Percentiles rank a stretch among this genome's conserved stretches.
Conservation (phyloP, 1,139 yeast species). For the Schizosaccharomyces versatilis region DNA sequence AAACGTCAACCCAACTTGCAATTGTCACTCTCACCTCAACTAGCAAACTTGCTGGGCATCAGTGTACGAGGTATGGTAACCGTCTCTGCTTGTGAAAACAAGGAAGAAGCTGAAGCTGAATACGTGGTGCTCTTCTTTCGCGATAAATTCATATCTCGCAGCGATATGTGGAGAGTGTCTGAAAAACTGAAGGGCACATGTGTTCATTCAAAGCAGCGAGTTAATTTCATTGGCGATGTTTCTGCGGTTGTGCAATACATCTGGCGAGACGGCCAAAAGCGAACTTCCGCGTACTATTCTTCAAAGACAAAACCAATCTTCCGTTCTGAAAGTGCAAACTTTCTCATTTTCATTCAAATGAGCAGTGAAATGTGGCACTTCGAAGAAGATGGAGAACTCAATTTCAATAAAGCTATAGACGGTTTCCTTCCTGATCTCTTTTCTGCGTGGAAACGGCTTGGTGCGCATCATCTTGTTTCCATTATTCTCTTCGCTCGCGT, state of each 20-base stretch:
- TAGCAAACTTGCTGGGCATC: conserved; percentile 4
- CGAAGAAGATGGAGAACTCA: conserved; percentile 85
- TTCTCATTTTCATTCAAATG: conserved; percentile 65
- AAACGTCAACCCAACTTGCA: conserved; percentile 10
- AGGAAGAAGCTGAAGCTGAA: conserved; percentile 44
- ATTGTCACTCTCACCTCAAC: conserved; percentile 5
- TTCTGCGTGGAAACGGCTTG: conserved; percentile 64
- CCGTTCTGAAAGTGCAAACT: conserved; percentile 72
- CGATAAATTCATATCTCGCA: conserved; percentile 64
- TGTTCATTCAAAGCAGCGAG: conserved; percentile 41
- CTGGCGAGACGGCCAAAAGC: conserved; percentile 42
- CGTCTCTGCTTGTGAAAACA: conserved; percentile 14
- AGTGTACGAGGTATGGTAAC: conserved; percentile 5
- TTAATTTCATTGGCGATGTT: conserved; percentile 40
- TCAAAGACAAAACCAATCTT: conserved; percentile 59
- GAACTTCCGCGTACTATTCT: conserved; percentile 38
- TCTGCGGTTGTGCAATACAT: conserved; percentile 45
- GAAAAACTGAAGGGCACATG: conserved; percentile 40
- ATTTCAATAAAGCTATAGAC: conserved; percentile 79
- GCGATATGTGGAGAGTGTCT: conserved; percentile 81
- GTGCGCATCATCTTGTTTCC: conserved; percentile 77
- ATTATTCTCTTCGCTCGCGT: conserved; percentile 73
- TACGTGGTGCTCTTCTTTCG: conserved; percentile 60
- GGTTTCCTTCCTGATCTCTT: conserved; percentile 77
- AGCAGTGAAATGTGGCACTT: conserved; percentile 96